A percentile compares a stretch with the other conserved stretches of the same genome.
phyloP scores from a whole-genome alignment of 257 asterid species.

The Solanum sejunctum region DNA sequence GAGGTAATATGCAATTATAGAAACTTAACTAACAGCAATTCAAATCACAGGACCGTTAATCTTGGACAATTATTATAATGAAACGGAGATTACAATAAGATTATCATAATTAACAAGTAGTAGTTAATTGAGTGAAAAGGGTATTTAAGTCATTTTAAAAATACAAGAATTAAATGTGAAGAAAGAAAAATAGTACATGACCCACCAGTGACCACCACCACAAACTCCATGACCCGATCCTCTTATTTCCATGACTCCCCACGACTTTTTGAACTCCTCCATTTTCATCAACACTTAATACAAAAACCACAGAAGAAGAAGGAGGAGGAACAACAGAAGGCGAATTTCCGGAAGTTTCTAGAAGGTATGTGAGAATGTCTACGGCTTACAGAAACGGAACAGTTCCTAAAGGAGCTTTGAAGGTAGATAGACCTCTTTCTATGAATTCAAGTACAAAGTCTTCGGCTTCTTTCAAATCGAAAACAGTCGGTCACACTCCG shows the following conservation, averaged over 20 bases:
- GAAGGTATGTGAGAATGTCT: conserved; percentile 26
- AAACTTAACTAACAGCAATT: background rate
- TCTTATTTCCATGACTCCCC: conserved; percentile 2
- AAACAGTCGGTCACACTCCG: conserved; percentile 13
- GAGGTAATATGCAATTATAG: background rate
- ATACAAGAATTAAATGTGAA: background rate
- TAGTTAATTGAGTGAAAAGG: background rate
- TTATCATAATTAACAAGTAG: too few species aligned
- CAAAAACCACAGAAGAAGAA: background rate
- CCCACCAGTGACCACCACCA: conserved; percentile 8
- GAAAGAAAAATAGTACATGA: background rate
- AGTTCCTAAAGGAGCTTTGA: conserved; percentile 21
- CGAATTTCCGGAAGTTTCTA: background rate
- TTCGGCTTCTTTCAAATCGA: conserved; percentile 35
- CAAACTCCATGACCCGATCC: background rate
- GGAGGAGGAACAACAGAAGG: background rate
- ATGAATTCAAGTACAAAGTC: conserved; percentile 28
- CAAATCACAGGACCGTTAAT: conserved; percentile 1
- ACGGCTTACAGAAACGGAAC: conserved; percentile 37
- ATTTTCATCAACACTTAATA: background rate
- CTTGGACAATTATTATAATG: background rate
- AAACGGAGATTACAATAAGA: background rate
- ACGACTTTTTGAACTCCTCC: conserved; percentile 6
- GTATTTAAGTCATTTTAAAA: background rate
- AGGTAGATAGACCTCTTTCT: conserved; percentile 22